These are phyloP conservation scores for Sophora flavescens DNA, from an alignment of 306 rosid species.

Conservation along the genomic window DNA sequence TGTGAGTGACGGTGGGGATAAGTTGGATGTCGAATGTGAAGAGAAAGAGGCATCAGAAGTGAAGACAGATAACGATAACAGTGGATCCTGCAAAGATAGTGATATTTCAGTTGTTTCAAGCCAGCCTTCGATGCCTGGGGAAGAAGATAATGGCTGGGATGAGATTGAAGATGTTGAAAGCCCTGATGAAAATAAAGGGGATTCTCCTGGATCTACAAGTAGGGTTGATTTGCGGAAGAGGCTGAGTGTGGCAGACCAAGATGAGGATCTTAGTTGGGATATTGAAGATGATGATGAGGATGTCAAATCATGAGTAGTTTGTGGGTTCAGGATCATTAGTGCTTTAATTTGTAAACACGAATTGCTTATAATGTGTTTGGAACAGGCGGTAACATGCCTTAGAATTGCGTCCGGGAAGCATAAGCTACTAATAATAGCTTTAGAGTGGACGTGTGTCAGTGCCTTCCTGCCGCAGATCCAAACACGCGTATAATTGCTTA, in stretches of 20 bases:
- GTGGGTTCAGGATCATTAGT: constrained; percentile 16
- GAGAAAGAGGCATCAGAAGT: constrained; percentile 56
- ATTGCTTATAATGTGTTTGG: too few species aligned
- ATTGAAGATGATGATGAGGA: constrained; percentile 71
- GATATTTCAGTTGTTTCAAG: constrained; percentile 89
- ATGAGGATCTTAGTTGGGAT: constrained; percentile 94
- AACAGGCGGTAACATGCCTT: too few species aligned
- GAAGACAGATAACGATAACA: constrained; percentile 57
- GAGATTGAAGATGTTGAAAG: constrained; percentile 83
- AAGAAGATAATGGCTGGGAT: constrained; percentile 91
- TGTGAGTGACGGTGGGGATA: constrained; percentile 48
- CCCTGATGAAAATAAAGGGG: constrained; percentile 66
- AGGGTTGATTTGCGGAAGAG: constrained; percentile 69
- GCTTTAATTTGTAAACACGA: constrained; percentile 41
- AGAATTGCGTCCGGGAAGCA: too few species aligned
- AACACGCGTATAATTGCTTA: too few species aligned
- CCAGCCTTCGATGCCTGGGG: constrained; percentile 76
- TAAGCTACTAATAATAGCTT: too few species aligned
- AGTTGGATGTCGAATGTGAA: constrained; percentile 49
- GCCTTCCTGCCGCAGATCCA: too few species aligned
- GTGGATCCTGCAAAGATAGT: constrained; percentile 78
- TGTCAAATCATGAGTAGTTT: constrained; percentile 58
- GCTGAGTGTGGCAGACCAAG: constrained; percentile 62
- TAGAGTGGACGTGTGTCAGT: too few species aligned
- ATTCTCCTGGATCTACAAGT: constrained; percentile 45